Evolutionary conservation across 805 yeast genomes (phyloP).

Genomic region (Saccharomyces paradoxus): DNA sequence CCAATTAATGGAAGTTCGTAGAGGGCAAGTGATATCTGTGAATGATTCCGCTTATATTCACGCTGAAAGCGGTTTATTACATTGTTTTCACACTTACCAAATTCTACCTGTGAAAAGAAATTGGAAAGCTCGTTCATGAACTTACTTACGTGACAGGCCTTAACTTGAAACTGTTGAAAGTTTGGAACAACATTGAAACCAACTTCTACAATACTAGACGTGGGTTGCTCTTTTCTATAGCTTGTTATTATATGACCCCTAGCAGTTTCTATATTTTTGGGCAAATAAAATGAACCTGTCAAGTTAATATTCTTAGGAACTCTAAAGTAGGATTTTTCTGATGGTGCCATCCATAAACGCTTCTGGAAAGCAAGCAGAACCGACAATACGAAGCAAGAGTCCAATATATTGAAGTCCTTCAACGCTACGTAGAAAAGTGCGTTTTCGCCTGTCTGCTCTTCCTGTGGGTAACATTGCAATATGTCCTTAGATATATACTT

Average conservation of each 20-base stretch:
- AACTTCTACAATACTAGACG: not conserved
- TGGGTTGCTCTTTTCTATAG: not conserved
- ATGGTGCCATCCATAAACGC: constrained; percentile 9
- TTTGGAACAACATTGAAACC: constrained; percentile 2
- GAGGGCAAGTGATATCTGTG: constrained; percentile 4
- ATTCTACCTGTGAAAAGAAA: constrained; percentile 12
- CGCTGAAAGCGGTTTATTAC: constrained; percentile 7
- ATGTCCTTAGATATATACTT: constrained; percentile 13
- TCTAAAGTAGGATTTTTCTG: constrained; percentile 6
- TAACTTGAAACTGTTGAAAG: constrained; percentile 13
- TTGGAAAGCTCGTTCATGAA: constrained; percentile 11
- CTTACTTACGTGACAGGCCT: constrained; percentile 3
- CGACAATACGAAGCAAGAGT: constrained; percentile 17
- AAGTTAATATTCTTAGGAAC: constrained; percentile 10
- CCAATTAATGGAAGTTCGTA: constrained; percentile 12
- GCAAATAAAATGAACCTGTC: constrained; percentile 14
- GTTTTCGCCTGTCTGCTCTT: constrained; percentile 1
- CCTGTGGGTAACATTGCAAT: constrained; percentile 3
- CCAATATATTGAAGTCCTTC: constrained; percentile 14
- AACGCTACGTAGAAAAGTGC: constrained; percentile 6
- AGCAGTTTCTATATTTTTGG: constrained; percentile 4
- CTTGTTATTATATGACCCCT: not conserved
- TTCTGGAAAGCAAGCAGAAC: constrained; percentile 12
- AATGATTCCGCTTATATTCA: constrained; percentile 2
- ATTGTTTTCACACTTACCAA: constrained; percentile 11